Evolutionary conservation across 2,329 filamentous ascomycete species (phyloP).

Genomic region (Chrysoporthe deuterocubensis): DNA sequence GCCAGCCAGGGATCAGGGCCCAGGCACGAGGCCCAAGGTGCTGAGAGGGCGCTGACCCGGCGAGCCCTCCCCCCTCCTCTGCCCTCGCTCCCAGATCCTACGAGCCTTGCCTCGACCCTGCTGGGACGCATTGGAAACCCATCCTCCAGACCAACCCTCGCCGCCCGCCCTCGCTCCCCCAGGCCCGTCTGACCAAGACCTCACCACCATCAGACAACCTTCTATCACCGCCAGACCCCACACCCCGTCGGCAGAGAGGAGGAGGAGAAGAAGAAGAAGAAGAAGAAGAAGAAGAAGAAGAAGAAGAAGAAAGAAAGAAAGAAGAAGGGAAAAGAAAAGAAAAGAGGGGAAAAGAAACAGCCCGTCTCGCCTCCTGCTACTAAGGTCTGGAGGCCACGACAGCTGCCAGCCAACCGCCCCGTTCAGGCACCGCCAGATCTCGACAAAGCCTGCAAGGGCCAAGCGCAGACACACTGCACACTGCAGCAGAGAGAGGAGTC

Average conservation of each 20-base stretch:
- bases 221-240: too few species aligned
- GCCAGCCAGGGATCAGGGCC: background rate
- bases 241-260: background rate
- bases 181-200: background rate
- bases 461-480: background rate
- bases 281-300: background rate
- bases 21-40: background rate
- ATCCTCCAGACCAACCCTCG: background rate
- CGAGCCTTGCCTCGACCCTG: background rate
- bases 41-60: background rate
- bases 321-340: conserved; percentile 1
- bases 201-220: background rate
- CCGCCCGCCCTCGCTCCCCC: background rate
- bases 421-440: too few species aligned
- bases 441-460: too few species aligned
- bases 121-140: background rate
- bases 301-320: background rate
- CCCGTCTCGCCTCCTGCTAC: too few species aligned
- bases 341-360: conserved; percentile 2
- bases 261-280: background rate
- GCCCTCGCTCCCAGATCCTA: background rate
- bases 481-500: background rate
- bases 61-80: background rate
- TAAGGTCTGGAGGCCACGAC: background rate
- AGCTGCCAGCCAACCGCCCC: background rate